phyloP scores from a whole-genome alignment of 164 flowering plant genomes.

The Protea cynaroides region DNA sequence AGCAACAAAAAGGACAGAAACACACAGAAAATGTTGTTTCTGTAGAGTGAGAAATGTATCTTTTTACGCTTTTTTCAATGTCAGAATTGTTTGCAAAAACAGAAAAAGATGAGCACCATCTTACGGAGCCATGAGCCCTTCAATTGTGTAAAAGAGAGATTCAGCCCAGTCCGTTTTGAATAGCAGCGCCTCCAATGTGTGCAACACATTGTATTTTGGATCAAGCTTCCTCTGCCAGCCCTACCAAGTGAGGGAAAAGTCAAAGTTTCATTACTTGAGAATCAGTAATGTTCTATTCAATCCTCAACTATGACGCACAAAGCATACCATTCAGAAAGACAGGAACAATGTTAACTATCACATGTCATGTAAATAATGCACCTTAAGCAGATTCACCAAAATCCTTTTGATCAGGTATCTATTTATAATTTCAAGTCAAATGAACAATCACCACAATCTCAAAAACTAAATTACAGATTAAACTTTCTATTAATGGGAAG shows the following conservation, averaged over 20 bases:
- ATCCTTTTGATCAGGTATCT: too few species aligned
- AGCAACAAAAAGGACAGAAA: neutral
- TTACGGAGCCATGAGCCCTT: constrained; percentile 70
- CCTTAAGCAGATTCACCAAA: too few species aligned
- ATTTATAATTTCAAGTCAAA: too few species aligned
- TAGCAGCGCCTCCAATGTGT: constrained; percentile 50
- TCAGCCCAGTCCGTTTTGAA: constrained; percentile 68
- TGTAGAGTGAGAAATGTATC: constrained; percentile 9
- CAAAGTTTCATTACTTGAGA: too few species aligned
- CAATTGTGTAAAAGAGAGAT: constrained; percentile 66
- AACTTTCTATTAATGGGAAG: too few species aligned
- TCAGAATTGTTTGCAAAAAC: constrained; percentile 24
- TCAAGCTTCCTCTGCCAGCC: constrained; percentile 86
- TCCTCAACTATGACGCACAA: too few species aligned
- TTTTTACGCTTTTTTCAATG: constrained; percentile 1
- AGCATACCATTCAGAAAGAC: too few species aligned
- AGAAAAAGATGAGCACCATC: constrained; percentile 3
- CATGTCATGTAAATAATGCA: too few species aligned
- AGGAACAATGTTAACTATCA: too few species aligned
- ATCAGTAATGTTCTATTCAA: too few species aligned
- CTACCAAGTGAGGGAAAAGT: constrained; percentile 18
- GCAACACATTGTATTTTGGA: constrained; percentile 62
- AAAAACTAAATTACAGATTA: too few species aligned
- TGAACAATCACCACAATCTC: too few species aligned
- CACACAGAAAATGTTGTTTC: constrained; percentile 5